phyloP scores from a whole-genome alignment of 2,329 filamentous ascomycete species.

The Diplodia scrobiculata region DNA sequence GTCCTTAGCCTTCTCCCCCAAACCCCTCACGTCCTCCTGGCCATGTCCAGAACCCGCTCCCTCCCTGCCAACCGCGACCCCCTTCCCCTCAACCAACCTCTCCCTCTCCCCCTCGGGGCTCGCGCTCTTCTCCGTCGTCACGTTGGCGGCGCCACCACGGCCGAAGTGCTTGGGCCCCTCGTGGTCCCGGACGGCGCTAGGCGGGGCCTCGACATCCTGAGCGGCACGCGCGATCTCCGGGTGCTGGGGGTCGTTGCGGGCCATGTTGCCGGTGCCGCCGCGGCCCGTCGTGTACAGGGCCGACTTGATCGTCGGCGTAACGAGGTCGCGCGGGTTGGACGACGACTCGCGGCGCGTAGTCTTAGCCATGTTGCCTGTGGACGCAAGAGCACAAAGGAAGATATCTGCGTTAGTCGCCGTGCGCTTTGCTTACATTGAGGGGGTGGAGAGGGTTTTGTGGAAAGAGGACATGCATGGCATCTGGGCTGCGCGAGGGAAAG shows the following conservation, averaged over 20 bases:
- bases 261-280: conserved; percentile 87
- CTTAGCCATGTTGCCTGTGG: conserved; percentile 53
- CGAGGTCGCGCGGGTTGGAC: conserved; percentile 59
- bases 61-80: conserved; percentile 14
- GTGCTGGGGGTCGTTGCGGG: conserved; percentile 68
- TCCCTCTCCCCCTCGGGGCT: conserved; percentile 42
- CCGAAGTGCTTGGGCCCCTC: conserved; percentile 67
- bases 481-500: background rate
- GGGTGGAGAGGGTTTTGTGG: too few relatives aligned
- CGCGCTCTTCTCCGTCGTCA: conserved; percentile 53
- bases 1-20: conserved; percentile 59
- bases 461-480: background rate
- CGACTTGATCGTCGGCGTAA: conserved; percentile 80
- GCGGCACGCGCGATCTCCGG: conserved; percentile 70
- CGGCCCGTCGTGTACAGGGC: conserved; percentile 86
- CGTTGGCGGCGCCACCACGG: conserved; percentile 74
- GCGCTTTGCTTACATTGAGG: background rate
- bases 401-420: background rate
- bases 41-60: conserved; percentile 43
- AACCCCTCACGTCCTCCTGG: conserved; percentile 40
- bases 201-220: conserved; percentile 73
- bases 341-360: conserved; percentile 39
- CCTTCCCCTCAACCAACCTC: conserved; percentile 48
- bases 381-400: background rate
- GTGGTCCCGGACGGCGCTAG: conserved; percentile 49